phyloP scores from a whole-genome alignment of 1,139 yeast genomes.

The Yamadazyma trypodendri region DNA sequence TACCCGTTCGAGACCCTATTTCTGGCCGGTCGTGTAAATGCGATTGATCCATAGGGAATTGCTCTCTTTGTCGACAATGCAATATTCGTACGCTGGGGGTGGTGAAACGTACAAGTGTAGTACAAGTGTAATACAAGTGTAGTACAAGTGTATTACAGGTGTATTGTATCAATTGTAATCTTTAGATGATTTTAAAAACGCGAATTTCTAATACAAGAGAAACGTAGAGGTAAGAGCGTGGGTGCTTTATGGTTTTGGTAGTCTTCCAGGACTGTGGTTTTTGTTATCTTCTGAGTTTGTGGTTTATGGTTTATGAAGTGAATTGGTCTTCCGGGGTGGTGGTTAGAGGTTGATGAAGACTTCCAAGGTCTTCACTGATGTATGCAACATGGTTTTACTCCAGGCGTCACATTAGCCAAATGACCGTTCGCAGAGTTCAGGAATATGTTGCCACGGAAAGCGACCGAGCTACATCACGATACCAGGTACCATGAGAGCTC shows the following conservation, averaged over 20 bases:
- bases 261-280: neutral
- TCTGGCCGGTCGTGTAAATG: slow-evolving; percentile 12
- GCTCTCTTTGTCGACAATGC: neutral
- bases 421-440: slow-evolving; percentile 85
- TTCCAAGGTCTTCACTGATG: too few relatives aligned
- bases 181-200: too few relatives aligned
- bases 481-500: slow-evolving; percentile 50
- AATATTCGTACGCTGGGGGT: too few relatives aligned
- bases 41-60: slow-evolving; percentile 6
- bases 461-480: slow-evolving; percentile 56
- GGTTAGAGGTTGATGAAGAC: neutral
- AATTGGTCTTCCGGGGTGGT: too few relatives aligned
- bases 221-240: too few relatives aligned
- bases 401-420: slow-evolving; percentile 73
- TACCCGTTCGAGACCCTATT: slow-evolving; percentile 19
- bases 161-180: too few relatives aligned
- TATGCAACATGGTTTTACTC: slow-evolving; percentile 92
- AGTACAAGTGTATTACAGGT: neutral
- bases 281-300: neutral
- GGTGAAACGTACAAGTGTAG: too few relatives aligned
- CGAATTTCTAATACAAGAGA: too few relatives aligned
- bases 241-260: too few relatives aligned
- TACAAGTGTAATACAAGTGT: too few relatives aligned
- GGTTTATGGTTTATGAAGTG: too few relatives aligned
- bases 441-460: slow-evolving; percentile 76